Percentiles rank a stretch among this genome's conserved stretches.
These are phyloP conservation scores for Podaxis sp. DNA, from an alignment of 768 basidiomycete genomes.

Conservation along the genomic window DNA sequence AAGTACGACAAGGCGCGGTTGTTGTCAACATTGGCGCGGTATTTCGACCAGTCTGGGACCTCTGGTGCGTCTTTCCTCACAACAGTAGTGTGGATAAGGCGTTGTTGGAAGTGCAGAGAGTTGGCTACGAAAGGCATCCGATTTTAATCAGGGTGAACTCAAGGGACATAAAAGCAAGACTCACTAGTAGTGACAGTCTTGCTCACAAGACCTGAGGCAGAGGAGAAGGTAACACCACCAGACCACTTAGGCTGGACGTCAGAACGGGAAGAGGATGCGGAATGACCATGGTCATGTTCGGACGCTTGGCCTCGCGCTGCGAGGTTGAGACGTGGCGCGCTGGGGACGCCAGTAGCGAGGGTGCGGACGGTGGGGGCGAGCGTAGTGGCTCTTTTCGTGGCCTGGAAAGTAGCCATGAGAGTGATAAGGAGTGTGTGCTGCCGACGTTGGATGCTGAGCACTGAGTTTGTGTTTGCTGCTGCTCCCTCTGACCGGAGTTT, in stretches of 20 bases:
- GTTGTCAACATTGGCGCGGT: constrained; percentile 64
- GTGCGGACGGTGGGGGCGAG: constrained; percentile 79
- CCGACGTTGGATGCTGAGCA: constrained; percentile 20
- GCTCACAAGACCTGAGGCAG: constrained; percentile 56
- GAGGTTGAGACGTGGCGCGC: constrained; percentile 74
- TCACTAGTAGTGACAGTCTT: constrained; percentile 65
- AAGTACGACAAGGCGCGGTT: constrained; percentile 86
- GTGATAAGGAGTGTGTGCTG: constrained; percentile 25
- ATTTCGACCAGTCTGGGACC: constrained; percentile 87
- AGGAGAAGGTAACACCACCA: constrained; percentile 47
- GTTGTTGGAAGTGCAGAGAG: constrained; percentile 57
- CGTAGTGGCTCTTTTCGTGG: constrained; percentile 80
- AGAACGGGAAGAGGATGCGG: constrained; percentile 51
- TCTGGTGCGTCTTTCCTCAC: constrained; percentile 68
- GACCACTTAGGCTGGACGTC: constrained; percentile 67
- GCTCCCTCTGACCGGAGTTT: constrained; percentile 30
- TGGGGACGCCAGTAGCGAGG: constrained; percentile 78
- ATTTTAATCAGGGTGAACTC: constrained; percentile 14
- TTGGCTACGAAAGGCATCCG: constrained; percentile 36
- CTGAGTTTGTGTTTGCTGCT: constrained; percentile 23
- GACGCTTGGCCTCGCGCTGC: constrained; percentile 66
- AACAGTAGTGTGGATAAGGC: constrained; percentile 78
- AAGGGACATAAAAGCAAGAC: constrained; percentile 22
- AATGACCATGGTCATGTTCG: constrained; percentile 52
- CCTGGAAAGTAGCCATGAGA: constrained; percentile 69